Percentiles rank a stretch among this genome's conserved stretches.
These are phyloP conservation scores for Backusella macrospora DNA, from an alignment of 192 early-diverging fungal species.

Conservation along the genomic window DNA sequence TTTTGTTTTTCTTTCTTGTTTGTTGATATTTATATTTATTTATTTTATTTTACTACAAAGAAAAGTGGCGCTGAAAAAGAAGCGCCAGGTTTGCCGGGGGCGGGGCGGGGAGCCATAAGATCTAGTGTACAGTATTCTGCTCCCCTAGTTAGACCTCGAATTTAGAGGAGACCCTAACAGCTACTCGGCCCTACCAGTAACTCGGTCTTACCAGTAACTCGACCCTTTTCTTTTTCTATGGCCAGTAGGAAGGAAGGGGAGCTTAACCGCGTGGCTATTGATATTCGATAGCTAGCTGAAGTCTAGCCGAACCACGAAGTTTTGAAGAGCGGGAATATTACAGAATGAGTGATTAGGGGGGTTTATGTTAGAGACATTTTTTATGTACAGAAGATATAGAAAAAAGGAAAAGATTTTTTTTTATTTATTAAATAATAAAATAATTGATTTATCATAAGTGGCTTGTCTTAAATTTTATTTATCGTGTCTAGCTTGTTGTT, in stretches of 20 bases:
- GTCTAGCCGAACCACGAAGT: neutral
- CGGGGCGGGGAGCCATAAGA: neutral
- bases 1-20: no score
- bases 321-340: neutral
- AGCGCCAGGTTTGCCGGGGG: neutral
- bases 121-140: constrained; percentile 17
- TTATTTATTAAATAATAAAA: neutral
- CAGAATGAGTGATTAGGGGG: neutral
- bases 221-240: neutral
- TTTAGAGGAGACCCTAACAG: neutral
- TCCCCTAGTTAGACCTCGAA: neutral
- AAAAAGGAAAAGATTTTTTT: neutral
- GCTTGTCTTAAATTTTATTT: neutral
- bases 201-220: neutral
- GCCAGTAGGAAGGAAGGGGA: neutral
- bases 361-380: neutral
- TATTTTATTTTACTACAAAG: neutral
- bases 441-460: neutral
- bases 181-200: neutral
- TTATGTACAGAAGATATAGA: neutral
- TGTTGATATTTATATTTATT: neutral
- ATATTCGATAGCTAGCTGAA: neutral
- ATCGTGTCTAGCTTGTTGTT: neutral
- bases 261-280: neutral
- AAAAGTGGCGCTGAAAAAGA: neutral